Evolutionary conservation across 768 basidiomycete species (phyloP).

Genomic region (Xerocomellus intermedius): DNA sequence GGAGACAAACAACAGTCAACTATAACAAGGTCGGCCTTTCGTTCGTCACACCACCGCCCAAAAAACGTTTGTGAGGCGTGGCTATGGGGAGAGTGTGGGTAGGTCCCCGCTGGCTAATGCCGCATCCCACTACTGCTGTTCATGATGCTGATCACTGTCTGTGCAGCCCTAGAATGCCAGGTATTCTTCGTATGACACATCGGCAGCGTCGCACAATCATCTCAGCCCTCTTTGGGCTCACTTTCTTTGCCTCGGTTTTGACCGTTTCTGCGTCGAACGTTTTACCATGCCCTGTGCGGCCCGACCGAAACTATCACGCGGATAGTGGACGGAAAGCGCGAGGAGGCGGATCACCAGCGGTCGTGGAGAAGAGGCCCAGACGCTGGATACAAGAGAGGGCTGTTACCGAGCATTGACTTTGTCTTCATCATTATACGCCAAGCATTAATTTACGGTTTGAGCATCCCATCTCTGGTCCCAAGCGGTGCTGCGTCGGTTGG

Average conservation of each 20-base stretch:
- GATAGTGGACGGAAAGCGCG: slow-evolving; percentile 44
- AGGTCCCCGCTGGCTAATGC: not conserved
- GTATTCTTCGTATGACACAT: slow-evolving; percentile 55
- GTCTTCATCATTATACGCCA: not conserved
- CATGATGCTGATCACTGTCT: slow-evolving; percentile 50
- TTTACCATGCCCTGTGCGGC: slow-evolving; percentile 76
- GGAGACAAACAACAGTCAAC: slow-evolving; percentile 27
- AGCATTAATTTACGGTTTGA: not conserved
- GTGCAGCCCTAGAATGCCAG: slow-evolving; percentile 56
- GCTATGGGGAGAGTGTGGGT: slow-evolving; percentile 29
- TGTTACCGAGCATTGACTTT: slow-evolving; percentile 15
- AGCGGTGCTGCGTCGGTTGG: not conserved
- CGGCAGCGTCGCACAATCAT: slow-evolving; percentile 68
- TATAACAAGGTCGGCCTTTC: not conserved
- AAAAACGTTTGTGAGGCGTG: slow-evolving; percentile 7
- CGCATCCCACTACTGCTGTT: not conserved
- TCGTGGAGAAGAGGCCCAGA: slow-evolving; percentile 62
- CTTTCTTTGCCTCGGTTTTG: slow-evolving; percentile 72
- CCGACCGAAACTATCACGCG: slow-evolving; percentile 54
- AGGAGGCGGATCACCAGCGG: slow-evolving; percentile 31
- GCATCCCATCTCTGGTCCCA: not conserved
- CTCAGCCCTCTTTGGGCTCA: slow-evolving; percentile 76
- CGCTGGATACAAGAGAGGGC: slow-evolving; percentile 81
- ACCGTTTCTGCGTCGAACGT: slow-evolving; percentile 80
- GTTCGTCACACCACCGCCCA: not conserved